Base-by-base conservation (phyloP, 176 grass and related monocot species). In the Thinopyrum elongatum region DNA sequence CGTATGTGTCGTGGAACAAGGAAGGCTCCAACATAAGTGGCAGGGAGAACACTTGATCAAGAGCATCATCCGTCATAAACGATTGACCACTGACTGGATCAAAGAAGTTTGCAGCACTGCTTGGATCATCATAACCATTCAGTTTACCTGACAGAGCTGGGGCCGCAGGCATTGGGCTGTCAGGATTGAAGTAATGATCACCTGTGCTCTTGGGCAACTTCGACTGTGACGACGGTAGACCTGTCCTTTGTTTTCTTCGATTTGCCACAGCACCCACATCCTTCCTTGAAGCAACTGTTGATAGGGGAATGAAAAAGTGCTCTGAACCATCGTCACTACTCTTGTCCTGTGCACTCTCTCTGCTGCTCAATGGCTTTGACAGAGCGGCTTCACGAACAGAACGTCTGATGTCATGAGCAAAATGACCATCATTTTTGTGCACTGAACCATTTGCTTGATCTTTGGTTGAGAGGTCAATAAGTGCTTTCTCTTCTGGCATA, bases 31-130 rank as follows among this genome's bases (percentile, higher is more conserved):
- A 65, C 77, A 97, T 76, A 65, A 97, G 85, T 35, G 94, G 90
- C 1, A 92, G 94, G 1, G 94, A 99, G 80, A 96, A 99, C 61
- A 92, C 92, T 97, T 99, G 94, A 94, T 99, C 94, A 76, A 95
- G 89, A 82, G 86, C 82, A 90, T 99, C 94, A 61, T 99, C 92
- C 35, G 77, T 83, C n/a, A 88, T 74, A 88, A 94, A 92, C 28
- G 87, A 59, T 27, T 88, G 87, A 92, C 41, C 85, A 92, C 31
- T 47, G 62, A 49, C 31, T 55, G 78, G 78, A 41, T 63, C 77
- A 80, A 90, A 36, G 21, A 83, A 78, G 55, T 29, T 76, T 63
- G 76, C 15, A 51, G 15, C 39, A 36, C 49, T 77, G 60, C 51
- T 79, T 65, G 57, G 44, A 44, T 71, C 38, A 11, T 88, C 71